Evolutionary conservation across 192 early-diverging fungal species (phyloP), one percentile per base, ranked within the genome.

Genomic region (Linnemannia schmuckeri): DNA sequence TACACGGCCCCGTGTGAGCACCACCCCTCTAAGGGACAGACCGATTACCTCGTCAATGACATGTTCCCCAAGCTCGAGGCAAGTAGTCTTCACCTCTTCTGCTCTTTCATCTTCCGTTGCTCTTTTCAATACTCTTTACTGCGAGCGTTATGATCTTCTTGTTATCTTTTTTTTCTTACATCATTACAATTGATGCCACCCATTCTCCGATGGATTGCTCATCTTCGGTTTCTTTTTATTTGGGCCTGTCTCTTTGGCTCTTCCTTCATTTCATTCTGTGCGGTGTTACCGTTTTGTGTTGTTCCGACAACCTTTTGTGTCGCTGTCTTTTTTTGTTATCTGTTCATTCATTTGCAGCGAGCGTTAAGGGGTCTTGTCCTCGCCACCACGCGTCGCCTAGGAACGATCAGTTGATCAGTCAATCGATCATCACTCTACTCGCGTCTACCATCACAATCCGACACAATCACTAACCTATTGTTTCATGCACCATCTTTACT

Each of bases 1-100:
- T 87, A 87, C 27, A 87, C 76, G 27, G 85, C 85, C 27, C 85
- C 85, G 27, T 87, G 85, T 71, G 85, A 87, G 72, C 85, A 87
- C 52, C 85, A 87, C 55, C 85, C 85, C 10, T 87, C 79, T 38
- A 87, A 87, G 66, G 85, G 85, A n/a, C 85, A 78, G 66, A 87
- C 75, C 12, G 85, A 87, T 6, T 87, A 87, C 54, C 85, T 87
- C 6, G 54, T 87, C 74, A 87, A 87, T 27, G 85, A 87, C 79
- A 87, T 87, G 76, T 87, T 87, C 42, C 76, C 85, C n/a, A 87
- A 87, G 79, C 79, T 87, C 15, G 76, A 66, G 74, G 85, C 68
- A 81, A 81, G 85, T 87, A 15, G 33, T 42, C 12, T 7, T 57
- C 22, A 13, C 27, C 35, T 52, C 8, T 30, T 41, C 15, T 41